Evolutionary conservation across 1,284 basidiomycete genomes (phyloP).

Genomic region (Ustilago curta): DNA sequence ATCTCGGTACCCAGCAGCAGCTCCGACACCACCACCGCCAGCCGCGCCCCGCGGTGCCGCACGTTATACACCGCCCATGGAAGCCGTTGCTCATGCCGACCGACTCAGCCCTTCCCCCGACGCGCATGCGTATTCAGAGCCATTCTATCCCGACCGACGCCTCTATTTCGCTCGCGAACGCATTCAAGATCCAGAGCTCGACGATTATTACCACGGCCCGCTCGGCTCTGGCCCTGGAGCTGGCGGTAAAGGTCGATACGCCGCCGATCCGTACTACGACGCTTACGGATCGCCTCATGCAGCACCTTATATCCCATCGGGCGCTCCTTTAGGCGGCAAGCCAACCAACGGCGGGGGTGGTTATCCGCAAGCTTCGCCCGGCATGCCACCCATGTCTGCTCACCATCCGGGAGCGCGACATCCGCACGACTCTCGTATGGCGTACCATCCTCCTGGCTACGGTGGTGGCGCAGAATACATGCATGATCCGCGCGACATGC

Average conservation of each 20-base stretch:
- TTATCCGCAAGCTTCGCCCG: constrained; percentile 20
- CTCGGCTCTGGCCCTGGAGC: constrained; percentile 13
- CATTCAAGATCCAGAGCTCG: constrained; percentile 48
- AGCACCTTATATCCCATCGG: constrained; percentile 24
- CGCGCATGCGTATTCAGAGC: constrained; percentile 31
- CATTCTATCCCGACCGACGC: constrained; percentile 51
- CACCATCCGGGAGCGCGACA: constrained; percentile 16
- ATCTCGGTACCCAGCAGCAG: constrained; percentile 24
- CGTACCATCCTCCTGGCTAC: constrained; percentile 20
- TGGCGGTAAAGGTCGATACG: constrained; percentile 26
- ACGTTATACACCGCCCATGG: constrained; percentile 40
- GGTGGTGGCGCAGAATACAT: constrained; percentile 27
- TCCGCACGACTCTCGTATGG: constrained; percentile 19
- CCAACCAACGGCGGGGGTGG: constrained; percentile 18
- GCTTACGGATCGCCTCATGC: constrained; percentile 38
- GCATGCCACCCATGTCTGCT: constrained; percentile 17
- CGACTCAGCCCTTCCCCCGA: constrained; percentile 36
- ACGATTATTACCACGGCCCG: constrained; percentile 46
- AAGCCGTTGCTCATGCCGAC: constrained; percentile 12
- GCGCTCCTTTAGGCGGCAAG: constrained; percentile 15
- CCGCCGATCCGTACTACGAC: constrained; percentile 38
- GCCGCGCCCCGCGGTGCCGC: constrained; percentile 13
- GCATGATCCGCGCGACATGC: constrained; percentile 42
- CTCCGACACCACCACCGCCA: constrained; percentile 9
- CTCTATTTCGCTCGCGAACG: constrained; percentile 50